These are phyloP conservation scores for Alternaria viburni DNA, from an alignment of 2,329 filamentous ascomycete genomes.

Conservation along the genomic window DNA sequence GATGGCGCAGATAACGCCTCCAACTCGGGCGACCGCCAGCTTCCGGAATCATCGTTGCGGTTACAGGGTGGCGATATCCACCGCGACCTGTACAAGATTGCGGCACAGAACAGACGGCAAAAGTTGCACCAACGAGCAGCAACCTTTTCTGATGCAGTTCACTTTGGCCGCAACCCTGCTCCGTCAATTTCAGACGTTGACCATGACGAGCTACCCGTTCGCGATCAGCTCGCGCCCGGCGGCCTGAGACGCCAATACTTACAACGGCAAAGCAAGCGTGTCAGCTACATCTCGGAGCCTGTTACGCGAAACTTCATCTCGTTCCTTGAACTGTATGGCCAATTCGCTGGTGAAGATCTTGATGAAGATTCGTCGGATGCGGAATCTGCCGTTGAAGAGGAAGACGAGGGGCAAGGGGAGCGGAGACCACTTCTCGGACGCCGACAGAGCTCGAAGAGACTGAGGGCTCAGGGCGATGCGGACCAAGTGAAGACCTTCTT, in stretches of 20 bases:
- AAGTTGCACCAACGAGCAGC: constrained; percentile 62
- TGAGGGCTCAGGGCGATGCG: constrained; percentile 64
- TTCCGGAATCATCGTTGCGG: constrained; percentile 68
- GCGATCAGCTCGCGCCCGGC: constrained; percentile 58
- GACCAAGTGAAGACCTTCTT: constrained; percentile 77
- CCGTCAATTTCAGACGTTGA: constrained; percentile 32
- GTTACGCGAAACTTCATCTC: constrained; percentile 75
- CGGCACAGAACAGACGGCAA: constrained; percentile 60
- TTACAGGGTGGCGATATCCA: constrained; percentile 81
- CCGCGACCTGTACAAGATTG: constrained; percentile 77
- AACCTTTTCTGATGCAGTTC: constrained; percentile 67
- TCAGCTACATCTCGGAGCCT: constrained; percentile 57
- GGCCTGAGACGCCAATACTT: constrained; percentile 63
- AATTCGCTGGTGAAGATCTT: constrained; percentile 76
- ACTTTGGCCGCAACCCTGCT: constrained; percentile 22
- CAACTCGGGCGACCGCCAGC: constrained; percentile 24
- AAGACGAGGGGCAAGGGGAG: constrained; percentile 58
- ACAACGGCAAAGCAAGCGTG: constrained; percentile 48
- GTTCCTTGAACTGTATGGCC: constrained; percentile 77
- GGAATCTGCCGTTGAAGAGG: constrained; percentile 60
- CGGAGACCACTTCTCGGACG: constrained; percentile 66
- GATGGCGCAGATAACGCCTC: constrained; percentile 34
- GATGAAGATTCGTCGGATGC: constrained; percentile 60
- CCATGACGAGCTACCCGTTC: constrained; percentile 49
- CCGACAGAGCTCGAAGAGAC: constrained; percentile 58